Evolutionary conservation across 805 yeast species (phyloP), one percentile per base, ranked within the genome.

Genomic region (Pachysolen tannophilus): DNA sequence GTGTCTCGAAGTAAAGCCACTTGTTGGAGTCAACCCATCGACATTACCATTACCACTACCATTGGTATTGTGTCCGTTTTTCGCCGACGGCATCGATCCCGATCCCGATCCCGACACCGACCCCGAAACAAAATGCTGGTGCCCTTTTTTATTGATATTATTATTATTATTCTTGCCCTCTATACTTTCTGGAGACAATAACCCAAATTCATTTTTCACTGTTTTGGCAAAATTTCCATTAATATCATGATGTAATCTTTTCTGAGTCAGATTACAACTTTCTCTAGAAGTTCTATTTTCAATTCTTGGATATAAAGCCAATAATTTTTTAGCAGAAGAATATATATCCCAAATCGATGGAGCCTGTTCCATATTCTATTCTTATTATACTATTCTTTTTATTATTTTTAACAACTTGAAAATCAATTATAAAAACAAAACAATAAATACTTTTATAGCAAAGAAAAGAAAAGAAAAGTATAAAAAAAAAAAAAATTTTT

Each of bases 321-420:
- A 37, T 8, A 58, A 30, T 26, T 49, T 53, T 30, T 45, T 56
- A 2, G 62, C 61, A 16, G 53, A 47, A 15, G 53, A 38, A 34
- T 58, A 58, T 2, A 58, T 53, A 32, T 55, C 61, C 63, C 63
- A 58, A 24, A 58, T 56, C 10, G 62, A 54, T 20, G 49, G 36
- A 15, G 33, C 35, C 8, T 33, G 33, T 20, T 37, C 40, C 40
- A 37, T 33, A 13, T 23, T 23, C 8, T 4, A 11, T 8, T 8
- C 24, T 21, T 21, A 10, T 8, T 23, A 23, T 23, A 11, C 8
- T 23, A 11, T 7, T 14, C 4, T 11, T 23, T 14, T 23, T 21
- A 8, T 21, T 21, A 8, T 21, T 8, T 21, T 21, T 21, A n/a
- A n/a, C n/a, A n/a, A n/a, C n/a, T n/a, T n/a, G n/a, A n/a, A n/a